Conservation (phyloP, 352 stramenopile species). For the Phytophthora crassamura region DNA sequence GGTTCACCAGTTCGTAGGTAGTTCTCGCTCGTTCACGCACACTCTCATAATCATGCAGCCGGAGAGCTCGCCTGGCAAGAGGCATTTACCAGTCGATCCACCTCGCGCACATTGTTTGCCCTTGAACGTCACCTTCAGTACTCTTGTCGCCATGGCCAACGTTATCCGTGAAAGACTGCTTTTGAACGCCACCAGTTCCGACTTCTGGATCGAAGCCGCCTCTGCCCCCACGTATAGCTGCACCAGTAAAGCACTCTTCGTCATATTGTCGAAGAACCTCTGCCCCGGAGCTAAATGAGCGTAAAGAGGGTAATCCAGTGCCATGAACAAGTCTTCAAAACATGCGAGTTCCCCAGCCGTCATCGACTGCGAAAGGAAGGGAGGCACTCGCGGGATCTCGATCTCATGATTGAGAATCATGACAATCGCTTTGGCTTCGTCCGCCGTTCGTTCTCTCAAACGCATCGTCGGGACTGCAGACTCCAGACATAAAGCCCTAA, state of each 20-base stretch:
- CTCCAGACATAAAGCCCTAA: background rate
- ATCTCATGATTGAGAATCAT: conserved; percentile 19
- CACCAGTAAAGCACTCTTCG: background rate
- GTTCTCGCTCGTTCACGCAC: no score
- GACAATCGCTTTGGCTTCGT: conserved; percentile 5
- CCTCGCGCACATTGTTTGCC: no score
- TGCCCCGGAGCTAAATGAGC: conserved; percentile 11
- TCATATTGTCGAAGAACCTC: background rate
- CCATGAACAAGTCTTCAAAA: conserved; percentile 12
- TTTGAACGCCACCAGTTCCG: background rate
- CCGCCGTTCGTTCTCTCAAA: background rate
- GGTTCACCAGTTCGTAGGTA: no score
- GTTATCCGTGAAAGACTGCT: background rate
- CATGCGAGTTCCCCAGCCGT: background rate
- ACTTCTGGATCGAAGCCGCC: background rate
- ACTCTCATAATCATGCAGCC: no score
- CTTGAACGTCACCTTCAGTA: background rate
- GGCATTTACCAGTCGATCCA: no score
- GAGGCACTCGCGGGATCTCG: background rate
- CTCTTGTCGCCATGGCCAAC: background rate
- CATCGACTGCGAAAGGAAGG: conserved; percentile 18
- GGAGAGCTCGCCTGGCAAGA: no score
- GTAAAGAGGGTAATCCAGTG: conserved; percentile 14
- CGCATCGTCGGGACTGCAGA: background rate
- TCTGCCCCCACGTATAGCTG: background rate